Conservation (phyloP, 495 filamentous ascomycete species). For the Lasiosphaeris hirsuta region DNA sequence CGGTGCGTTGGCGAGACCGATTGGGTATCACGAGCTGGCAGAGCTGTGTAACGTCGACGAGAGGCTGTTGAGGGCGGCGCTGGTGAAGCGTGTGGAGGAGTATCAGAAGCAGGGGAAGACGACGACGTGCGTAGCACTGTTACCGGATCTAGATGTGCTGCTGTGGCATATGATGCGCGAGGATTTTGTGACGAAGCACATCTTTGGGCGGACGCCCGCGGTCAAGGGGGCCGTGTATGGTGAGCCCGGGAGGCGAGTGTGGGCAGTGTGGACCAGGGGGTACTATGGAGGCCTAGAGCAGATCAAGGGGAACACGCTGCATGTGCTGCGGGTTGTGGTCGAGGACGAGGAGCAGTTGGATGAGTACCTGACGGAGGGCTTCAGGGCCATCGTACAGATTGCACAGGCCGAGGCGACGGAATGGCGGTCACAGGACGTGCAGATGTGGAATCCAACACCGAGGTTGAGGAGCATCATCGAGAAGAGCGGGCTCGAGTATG, state of each 20-base stretch:
- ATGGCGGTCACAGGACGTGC: conserved; percentile 44
- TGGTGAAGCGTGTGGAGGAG: conserved; percentile 32
- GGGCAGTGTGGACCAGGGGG: conserved; percentile 78
- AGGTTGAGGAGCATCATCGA: conserved; percentile 34
- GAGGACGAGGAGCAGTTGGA: conserved; percentile 51
- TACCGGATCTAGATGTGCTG: conserved; percentile 69
- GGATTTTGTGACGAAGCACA: conserved; percentile 67
- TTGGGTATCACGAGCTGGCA: conserved; percentile 52
- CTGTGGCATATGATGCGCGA: conserved; percentile 86
- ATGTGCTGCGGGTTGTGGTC: conserved; percentile 75
- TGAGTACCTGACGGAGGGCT: conserved; percentile 54
- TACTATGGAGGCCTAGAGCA: conserved; percentile 50
- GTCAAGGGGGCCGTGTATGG: conserved; percentile 66
- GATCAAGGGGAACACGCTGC: conserved; percentile 62
- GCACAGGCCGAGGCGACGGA: conserved; percentile 36
- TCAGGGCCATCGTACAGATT: conserved; percentile 46
- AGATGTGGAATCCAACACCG: conserved; percentile 52
- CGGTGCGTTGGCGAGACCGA: conserved; percentile 25
- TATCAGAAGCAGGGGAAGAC: conserved; percentile 6
- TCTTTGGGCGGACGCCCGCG: conserved; percentile 48
- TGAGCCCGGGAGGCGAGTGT: conserved; percentile 54
- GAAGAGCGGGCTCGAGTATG: conserved; percentile 38
- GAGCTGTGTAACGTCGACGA: conserved; percentile 59
- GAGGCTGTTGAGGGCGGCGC: conserved; percentile 35
- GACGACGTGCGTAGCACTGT: conserved; percentile 58